phyloP scores from a whole-genome alignment of 2,329 filamentous ascomycete genomes.

The Colletotrichum chlorophyti region DNA sequence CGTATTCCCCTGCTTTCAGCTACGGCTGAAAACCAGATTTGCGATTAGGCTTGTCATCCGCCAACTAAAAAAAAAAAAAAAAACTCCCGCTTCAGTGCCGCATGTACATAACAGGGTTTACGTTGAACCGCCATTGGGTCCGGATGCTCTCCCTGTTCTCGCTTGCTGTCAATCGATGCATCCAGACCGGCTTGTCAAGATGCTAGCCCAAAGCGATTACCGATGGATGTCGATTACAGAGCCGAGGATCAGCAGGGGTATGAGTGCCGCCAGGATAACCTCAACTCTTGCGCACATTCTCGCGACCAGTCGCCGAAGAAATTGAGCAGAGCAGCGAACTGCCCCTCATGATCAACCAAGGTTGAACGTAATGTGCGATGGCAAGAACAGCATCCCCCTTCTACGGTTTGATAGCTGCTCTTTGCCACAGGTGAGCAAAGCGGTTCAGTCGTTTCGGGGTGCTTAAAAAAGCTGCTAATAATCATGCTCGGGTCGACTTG shows the following conservation, averaged over 20 bases:
- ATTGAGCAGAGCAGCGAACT: not conserved
- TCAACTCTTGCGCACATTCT: not conserved
- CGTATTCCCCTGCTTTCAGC: not conserved
- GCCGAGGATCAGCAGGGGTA: not conserved
- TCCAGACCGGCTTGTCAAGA: too few relatives aligned
- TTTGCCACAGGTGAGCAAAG: not conserved
- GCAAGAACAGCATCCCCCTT: too few relatives aligned
- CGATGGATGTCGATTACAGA: not conserved
- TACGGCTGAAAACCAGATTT: constrained; percentile 1
- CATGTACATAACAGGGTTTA: not conserved
- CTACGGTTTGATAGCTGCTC: too few relatives aligned
- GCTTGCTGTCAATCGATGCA: not conserved
- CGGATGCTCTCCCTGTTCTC: not conserved
- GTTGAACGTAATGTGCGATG: not conserved
- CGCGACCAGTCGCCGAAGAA: not conserved
- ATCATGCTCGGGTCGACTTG: constrained; percentile 16
- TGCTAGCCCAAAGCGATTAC: not conserved
- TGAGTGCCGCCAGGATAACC: constrained; percentile 2
- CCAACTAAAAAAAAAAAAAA: too few relatives aligned
- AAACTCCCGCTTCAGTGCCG: not conserved
- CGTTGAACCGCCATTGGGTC: too few relatives aligned
- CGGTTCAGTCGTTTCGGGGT: not conserved
- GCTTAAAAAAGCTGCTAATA: not conserved
- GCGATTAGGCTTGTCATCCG: not conserved
- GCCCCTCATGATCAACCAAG: not conserved